These are phyloP conservation scores for Ceratocystis smalleyi DNA, from an alignment of 2,329 filamentous ascomycete genomes.

Conservation along the genomic window DNA sequence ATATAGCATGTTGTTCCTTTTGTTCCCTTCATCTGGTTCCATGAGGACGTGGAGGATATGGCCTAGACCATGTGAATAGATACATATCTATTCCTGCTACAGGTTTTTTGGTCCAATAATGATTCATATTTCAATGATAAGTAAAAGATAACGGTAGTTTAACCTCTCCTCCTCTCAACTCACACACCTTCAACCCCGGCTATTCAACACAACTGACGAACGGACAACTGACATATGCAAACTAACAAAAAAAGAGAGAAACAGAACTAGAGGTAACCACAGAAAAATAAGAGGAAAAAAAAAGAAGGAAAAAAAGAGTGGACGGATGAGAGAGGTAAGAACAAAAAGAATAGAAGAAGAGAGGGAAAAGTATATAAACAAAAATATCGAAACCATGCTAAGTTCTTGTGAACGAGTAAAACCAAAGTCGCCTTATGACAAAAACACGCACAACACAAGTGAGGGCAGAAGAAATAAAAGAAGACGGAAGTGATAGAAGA, in stretches of 20 bases:
- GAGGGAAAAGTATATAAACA: conserved; percentile 20
- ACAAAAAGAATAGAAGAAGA: conserved; percentile 17
- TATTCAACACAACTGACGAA: not conserved
- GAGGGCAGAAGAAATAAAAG: not conserved
- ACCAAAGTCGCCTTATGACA: conserved; percentile 2
- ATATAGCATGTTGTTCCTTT: not conserved
- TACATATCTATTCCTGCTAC: no score
- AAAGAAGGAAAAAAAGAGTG: not conserved
- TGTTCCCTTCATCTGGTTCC: not conserved
- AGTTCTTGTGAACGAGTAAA: not conserved
- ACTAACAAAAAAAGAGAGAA: not conserved
- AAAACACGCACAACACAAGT: not conserved
- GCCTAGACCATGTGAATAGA: no score
- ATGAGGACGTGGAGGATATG: not conserved
- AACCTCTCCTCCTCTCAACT: not conserved
- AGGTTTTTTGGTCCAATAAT: not conserved
- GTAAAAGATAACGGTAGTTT: not conserved
- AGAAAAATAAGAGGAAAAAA: not conserved
- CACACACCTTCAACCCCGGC: not conserved
- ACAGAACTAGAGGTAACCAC: not conserved
- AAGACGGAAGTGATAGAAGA: not conserved
- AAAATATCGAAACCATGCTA: conserved; percentile 11
- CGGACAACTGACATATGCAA: not conserved
- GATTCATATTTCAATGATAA: not conserved
- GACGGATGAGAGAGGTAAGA: conserved; percentile 12